phyloP scores from a whole-genome alignment of 208 protist species.

The Wallacemonas sp. region DNA sequence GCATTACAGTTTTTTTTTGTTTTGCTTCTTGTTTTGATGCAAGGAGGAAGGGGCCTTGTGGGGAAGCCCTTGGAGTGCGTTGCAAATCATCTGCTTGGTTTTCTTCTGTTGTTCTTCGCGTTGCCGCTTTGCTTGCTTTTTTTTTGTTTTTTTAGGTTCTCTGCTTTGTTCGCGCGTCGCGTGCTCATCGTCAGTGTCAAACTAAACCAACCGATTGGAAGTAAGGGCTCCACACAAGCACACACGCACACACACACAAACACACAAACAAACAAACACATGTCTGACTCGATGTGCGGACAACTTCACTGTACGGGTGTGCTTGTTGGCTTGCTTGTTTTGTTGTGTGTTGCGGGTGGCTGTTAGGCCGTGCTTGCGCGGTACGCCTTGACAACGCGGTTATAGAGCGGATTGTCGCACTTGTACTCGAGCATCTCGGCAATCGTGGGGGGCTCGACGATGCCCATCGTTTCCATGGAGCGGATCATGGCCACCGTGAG shows the following conservation, averaged over 20 bases:
- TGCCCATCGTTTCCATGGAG: constrained; percentile 59
- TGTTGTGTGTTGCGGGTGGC: not conserved
- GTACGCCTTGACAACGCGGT: constrained; percentile 39
- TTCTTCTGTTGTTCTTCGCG: not conserved
- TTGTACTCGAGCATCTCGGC: constrained; percentile 42
- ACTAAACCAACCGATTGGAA: too few relatives aligned
- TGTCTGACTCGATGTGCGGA: too few relatives aligned
- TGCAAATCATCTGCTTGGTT: not conserved
- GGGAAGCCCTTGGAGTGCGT: too few relatives aligned
- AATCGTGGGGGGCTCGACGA: constrained; percentile 60
- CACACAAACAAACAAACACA: too few relatives aligned
- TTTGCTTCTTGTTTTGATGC: too few relatives aligned
- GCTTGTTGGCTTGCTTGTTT: not conserved
- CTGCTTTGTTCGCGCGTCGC: too few relatives aligned
- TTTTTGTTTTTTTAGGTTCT: not conserved
- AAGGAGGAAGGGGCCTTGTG: too few relatives aligned
- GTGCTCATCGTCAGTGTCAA: too few relatives aligned
- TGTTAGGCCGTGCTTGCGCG: not conserved
- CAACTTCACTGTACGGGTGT: too few relatives aligned
- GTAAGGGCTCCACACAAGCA: too few relatives aligned
- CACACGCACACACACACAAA: too few relatives aligned
- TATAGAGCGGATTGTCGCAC: constrained; percentile 39
- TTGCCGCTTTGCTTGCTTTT: not conserved
- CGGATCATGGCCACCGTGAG: constrained; percentile 63
- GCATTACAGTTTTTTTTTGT: too few relatives aligned